Evolutionary conservation across 2,329 filamentous ascomycete species (phyloP).

Genomic region (Lojkania enalia): DNA sequence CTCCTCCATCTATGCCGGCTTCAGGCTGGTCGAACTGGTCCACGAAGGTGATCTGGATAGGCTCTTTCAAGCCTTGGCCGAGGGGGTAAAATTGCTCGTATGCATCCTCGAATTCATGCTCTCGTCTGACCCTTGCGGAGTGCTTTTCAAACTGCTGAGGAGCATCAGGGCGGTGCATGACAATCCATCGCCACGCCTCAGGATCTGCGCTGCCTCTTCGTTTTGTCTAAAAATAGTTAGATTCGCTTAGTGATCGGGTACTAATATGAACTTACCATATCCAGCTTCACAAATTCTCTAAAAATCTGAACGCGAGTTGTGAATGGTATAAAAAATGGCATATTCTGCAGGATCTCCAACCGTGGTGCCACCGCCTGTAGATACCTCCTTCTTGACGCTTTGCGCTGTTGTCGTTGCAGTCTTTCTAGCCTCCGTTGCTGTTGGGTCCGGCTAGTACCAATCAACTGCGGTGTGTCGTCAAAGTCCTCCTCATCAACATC

Average conservation of each 20-base stretch:
- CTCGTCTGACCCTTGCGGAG: slow-evolving; percentile 77
- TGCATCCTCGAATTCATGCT: slow-evolving; percentile 82
- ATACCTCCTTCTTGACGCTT: slow-evolving; percentile 69
- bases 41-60: slow-evolving; percentile 94
- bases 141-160: slow-evolving; percentile 53
- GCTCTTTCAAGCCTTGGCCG: slow-evolving; percentile 84
- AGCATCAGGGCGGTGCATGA: slow-evolving; percentile 41
- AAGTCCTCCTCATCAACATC: slow-evolving; percentile 52
- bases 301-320: slow-evolving; percentile 90
- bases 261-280: too few species aligned
- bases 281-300: slow-evolving; percentile 83
- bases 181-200: slow-evolving; percentile 71
- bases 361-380: slow-evolving; percentile 81
- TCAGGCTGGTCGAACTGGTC: slow-evolving; percentile 86
- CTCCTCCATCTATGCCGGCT: slow-evolving; percentile 94
- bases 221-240: too few species aligned
- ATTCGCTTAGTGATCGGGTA: too few species aligned
- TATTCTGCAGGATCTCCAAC: slow-evolving; percentile 87
- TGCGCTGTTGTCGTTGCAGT: slow-evolving; percentile 66
- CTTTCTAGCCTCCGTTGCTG: slow-evolving; percentile 65
- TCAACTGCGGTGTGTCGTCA: slow-evolving; percentile 41
- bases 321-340: slow-evolving; percentile 97
- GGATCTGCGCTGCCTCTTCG: slow-evolving; percentile 72
- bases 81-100: slow-evolving; percentile 80
- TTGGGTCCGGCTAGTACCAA: slow-evolving; percentile 64